phyloP scores from a whole-genome alignment of 768 basidiomycete genomes.

The Daedaleopsis sinensis region DNA sequence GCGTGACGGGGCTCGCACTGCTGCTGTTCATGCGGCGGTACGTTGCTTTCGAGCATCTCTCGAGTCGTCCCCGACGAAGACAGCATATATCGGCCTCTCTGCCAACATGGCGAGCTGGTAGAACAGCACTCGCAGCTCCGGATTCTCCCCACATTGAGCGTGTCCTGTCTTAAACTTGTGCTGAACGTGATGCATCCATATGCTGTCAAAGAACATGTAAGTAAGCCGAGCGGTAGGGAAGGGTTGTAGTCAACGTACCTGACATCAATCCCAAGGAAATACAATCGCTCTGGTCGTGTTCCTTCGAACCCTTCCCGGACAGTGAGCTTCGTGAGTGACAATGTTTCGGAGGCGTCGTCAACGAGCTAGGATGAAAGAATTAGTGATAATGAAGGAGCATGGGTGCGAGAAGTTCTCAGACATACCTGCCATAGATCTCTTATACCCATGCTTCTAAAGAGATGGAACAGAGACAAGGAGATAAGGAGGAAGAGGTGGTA shows the following conservation, averaged over 20 bases:
- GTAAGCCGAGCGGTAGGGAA: background rate
- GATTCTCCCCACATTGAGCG: background rate
- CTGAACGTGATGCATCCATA: conserved; percentile 2
- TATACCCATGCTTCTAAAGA: too few species aligned
- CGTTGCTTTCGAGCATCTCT: too few species aligned
- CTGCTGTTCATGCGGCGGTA: too few species aligned
- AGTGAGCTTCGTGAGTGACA: background rate
- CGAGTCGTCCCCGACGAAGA: too few species aligned
- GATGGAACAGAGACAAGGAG: too few species aligned
- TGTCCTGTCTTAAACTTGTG: background rate
- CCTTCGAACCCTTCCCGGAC: background rate
- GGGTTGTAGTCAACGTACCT: background rate
- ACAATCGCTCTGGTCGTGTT: background rate
- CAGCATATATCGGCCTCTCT: background rate
- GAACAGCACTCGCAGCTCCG: background rate
- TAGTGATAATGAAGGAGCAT: too few species aligned
- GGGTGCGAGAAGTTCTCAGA: too few species aligned
- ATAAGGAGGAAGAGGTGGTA: too few species aligned
- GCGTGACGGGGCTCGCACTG: too few species aligned
- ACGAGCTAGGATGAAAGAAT: background rate
- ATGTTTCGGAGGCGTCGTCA: background rate
- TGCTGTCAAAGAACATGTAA: background rate
- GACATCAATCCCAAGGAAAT: background rate
- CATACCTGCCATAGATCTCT: too few species aligned
- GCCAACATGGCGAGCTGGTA: background rate